phyloP scores from a whole-genome alignment of 768 basidiomycete species.

The Hysterangium stoloniferum region DNA sequence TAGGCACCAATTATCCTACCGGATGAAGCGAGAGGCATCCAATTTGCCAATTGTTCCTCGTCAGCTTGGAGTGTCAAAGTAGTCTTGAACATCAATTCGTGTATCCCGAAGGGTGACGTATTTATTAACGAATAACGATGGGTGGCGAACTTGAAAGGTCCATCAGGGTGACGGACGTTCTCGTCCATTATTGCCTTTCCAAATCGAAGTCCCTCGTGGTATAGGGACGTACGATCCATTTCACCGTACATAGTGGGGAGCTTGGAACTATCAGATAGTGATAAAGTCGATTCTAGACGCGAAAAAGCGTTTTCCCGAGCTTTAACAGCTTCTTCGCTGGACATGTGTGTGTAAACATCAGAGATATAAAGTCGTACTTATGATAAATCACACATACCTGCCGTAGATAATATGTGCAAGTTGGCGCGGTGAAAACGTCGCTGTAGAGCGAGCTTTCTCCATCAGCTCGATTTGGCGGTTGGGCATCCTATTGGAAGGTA shows the following conservation, averaged over 20 bases:
- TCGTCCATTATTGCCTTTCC: constrained; percentile 19
- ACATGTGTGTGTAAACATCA: neutral
- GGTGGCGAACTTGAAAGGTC: constrained; percentile 14
- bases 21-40: constrained; percentile 20
- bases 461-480: neutral
- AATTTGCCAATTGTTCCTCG: constrained; percentile 19
- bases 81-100: constrained; percentile 20
- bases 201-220: constrained; percentile 20
- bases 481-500: too few relatives aligned
- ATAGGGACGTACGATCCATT: constrained; percentile 17
- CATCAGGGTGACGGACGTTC: constrained; percentile 15
- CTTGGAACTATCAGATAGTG: neutral
- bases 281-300: neutral
- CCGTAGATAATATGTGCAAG: neutral
- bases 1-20: constrained; percentile 21
- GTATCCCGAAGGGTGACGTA: constrained; percentile 22
- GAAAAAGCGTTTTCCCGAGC: constrained; percentile 15
- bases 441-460: neutral
- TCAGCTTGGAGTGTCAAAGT: constrained; percentile 19
- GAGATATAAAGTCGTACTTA: neutral
- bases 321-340: constrained; percentile 1
- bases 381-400: too few relatives aligned
- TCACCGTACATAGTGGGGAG: neutral
- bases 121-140: constrained; percentile 17
- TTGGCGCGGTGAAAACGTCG: neutral